Conservation (phyloP, 2,329 filamentous ascomycete species). For the Colletotrichum magnum region DNA sequence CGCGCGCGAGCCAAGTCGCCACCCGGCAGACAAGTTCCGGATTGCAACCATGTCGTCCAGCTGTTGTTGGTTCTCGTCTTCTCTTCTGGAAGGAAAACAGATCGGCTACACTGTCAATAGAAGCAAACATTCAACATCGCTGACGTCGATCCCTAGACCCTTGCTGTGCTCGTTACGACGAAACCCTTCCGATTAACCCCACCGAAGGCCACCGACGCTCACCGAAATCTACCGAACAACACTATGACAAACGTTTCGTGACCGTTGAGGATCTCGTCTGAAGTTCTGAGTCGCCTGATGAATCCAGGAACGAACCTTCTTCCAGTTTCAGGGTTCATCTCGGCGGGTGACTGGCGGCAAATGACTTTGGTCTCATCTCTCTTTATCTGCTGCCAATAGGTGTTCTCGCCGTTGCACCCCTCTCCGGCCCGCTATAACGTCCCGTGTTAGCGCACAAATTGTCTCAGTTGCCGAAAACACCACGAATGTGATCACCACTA, state of each 20-base stretch:
- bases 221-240: not conserved
- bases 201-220: not conserved
- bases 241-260: too few relatives aligned
- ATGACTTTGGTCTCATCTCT: slow-evolving; percentile 29
- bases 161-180: too few relatives aligned
- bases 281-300: not conserved
- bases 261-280: not conserved
- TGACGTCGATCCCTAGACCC: not conserved
- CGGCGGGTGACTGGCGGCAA: slow-evolving; percentile 16
- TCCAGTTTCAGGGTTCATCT: not conserved
- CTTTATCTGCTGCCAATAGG: slow-evolving; percentile 22
- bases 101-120: not conserved
- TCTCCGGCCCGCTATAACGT: slow-evolving; percentile 25
- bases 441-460: slow-evolving; percentile 19
- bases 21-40: slow-evolving; percentile 2
- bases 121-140: not conserved
- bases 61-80: not conserved
- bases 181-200: too few relatives aligned
- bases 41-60: not conserved
- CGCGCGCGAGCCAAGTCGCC: slow-evolving; percentile 8
- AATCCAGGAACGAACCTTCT: not conserved
- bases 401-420: slow-evolving; percentile 24
- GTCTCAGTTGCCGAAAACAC: slow-evolving; percentile 2
- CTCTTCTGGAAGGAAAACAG: not conserved
- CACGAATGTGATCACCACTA: slow-evolving; percentile 8